Base-by-base conservation (phyloP, 345 rosid species). In the Brassica juncea region DNA sequence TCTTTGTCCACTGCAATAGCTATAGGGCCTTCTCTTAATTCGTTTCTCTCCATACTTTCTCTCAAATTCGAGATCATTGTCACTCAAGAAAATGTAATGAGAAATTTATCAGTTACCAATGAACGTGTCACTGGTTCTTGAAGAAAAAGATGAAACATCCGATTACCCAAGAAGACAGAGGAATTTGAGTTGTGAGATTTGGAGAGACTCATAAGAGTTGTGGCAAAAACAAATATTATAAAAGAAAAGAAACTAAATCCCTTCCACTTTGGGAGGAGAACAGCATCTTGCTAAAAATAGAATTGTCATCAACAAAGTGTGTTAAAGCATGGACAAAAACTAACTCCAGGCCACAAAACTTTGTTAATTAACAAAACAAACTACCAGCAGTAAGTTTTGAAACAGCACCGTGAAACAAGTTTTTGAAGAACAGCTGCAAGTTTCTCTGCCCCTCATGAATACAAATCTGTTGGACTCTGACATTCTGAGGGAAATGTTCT, bases 1-100 rank as follows among this genome's bases (percentile, higher is more conserved):
- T 83, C 87, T 23, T 67, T 84, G 34, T 85, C 88, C 0, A 84
- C 52, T 23, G 88, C 92, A 63, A 88, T 86, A 3, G 86, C 86
- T 15, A 85, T 70, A 35, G 74, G 14, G 32, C 83, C 80, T 66
- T 83, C 85, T 44, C 77, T 75, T 19, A 23, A 0, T 8, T 81
- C 77, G 47, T 58, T 71, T 34, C 70, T 81, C 77, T 81, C 83
- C 77, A 71, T 70, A 6, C 37, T 52, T 27, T 62, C 84, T 76
- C 62, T 77, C 77, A 19, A 23, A 77, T 66, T 63, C 52, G 60
- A 37, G 68, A 70, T 68, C 75, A 81, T 81, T 64, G 55, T 66
- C 73, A 31, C 25, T 39, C 65, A 70, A 16, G 52, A 65, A 39
- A 68, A 52, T 23, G 23, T 49, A 62, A 1, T 44, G 6, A 35